These are phyloP conservation scores for Stemphylium beticola DNA, from an alignment of 2,329 filamentous ascomycete genomes.

Conservation along the genomic window DNA sequence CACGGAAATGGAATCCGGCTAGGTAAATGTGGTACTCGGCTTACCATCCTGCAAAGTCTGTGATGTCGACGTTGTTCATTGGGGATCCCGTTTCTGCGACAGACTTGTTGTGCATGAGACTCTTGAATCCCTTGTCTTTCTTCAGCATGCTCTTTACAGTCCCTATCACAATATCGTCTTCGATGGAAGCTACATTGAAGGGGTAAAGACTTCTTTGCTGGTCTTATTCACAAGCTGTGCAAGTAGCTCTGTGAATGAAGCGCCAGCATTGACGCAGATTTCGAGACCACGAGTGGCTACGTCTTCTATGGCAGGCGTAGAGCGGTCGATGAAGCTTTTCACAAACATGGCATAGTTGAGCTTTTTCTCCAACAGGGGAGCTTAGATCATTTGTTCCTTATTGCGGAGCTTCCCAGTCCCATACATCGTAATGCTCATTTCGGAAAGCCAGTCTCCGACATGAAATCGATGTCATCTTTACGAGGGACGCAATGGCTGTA, in stretches of 20 bases:
- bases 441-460: slow-evolving; percentile 44
- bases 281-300: slow-evolving; percentile 38
- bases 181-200: slow-evolving; percentile 49
- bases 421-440: slow-evolving; percentile 40
- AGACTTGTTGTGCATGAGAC: slow-evolving; percentile 48
- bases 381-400: slow-evolving; percentile 49
- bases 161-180: slow-evolving; percentile 52
- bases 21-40: slow-evolving; percentile 56
- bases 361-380: slow-evolving; percentile 50
- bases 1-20: slow-evolving; percentile 54
- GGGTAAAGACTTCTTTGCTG: slow-evolving; percentile 30
- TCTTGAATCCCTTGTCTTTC: slow-evolving; percentile 48
- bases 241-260: slow-evolving; percentile 36
- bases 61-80: slow-evolving; percentile 58
- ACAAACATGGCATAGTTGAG: slow-evolving; percentile 37
- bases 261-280: slow-evolving; percentile 42
- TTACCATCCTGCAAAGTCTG: slow-evolving; percentile 55
- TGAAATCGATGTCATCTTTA: slow-evolving; percentile 44
- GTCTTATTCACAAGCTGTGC: slow-evolving; percentile 36
- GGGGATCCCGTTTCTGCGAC: slow-evolving; percentile 48
- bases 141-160: slow-evolving; percentile 45
- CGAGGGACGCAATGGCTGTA: slow-evolving; percentile 51
- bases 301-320: slow-evolving; percentile 48
- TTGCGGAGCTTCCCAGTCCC: slow-evolving; percentile 37
- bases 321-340: slow-evolving; percentile 57